phyloP scores from a whole-genome alignment of 1,139 yeast species.

The Hyphopichia pseudoburtonii region DNA sequence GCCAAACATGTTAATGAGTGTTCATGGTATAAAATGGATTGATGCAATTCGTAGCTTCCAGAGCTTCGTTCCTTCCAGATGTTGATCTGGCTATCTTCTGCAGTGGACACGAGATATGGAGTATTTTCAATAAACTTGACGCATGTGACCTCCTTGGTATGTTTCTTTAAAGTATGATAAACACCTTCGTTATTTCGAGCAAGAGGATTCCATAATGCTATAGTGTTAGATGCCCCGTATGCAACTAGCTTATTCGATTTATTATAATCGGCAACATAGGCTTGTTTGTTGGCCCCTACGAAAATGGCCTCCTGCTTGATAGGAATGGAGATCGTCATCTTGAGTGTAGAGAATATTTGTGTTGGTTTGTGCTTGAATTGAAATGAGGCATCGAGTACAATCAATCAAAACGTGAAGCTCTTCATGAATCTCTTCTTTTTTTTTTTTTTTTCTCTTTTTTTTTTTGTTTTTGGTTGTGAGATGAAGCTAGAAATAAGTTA shows the following conservation, averaged over 20 bases:
- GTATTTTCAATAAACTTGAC: conserved; percentile 55
- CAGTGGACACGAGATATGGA: conserved; percentile 54
- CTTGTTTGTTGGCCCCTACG: conserved; percentile 78
- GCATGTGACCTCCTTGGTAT: conserved; percentile 55
- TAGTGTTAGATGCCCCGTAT: conserved; percentile 71
- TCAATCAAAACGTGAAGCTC: conserved; percentile 1
- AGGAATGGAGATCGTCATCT: conserved; percentile 1
- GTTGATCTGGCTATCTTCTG: conserved; percentile 62
- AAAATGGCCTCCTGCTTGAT: conserved; percentile 56
- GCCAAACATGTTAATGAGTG: conserved; percentile 54
- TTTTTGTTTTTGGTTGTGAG: no score
- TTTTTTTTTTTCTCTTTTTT: neutral
- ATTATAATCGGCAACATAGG: conserved; percentile 63
- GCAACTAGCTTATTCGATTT: conserved; percentile 49
- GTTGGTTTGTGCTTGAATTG: neutral
- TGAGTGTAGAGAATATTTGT: neutral
- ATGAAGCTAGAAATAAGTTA: no score
- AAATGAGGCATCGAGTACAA: no score
- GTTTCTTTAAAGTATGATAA: conserved; percentile 55
- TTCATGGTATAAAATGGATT: conserved; percentile 37
- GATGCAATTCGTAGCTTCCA: conserved; percentile 28
- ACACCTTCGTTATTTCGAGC: conserved; percentile 45
- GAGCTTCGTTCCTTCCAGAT: conserved; percentile 50
- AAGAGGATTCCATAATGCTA: conserved; percentile 75
- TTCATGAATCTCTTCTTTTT: neutral